A percentile compares a stretch with the other conserved stretches of the same genome.
phyloP scores from a whole-genome alignment of 2,329 filamentous ascomycete species.

The Colletotrichum sp. region DNA sequence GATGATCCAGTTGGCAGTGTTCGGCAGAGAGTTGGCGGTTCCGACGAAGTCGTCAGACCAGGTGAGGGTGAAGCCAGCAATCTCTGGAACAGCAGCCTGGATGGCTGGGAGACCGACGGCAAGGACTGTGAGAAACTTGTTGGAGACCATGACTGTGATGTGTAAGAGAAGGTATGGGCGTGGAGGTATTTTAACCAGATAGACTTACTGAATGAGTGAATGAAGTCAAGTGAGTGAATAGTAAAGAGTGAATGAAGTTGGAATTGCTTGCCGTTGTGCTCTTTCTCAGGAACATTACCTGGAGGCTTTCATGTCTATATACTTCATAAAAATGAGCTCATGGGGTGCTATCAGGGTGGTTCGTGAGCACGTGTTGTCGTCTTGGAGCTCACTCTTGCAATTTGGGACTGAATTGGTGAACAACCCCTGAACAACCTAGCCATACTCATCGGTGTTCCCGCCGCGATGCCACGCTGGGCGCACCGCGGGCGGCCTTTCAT shows the following conservation, averaged over 20 bases:
- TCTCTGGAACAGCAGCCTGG: constrained; percentile 15
- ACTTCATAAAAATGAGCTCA: not conserved
- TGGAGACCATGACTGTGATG: not conserved
- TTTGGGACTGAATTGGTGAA: not conserved
- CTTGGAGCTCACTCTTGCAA: not conserved
- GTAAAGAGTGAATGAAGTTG: not conserved
- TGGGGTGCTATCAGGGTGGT: not conserved
- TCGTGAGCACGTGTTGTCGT: not conserved
- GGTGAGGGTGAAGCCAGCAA: constrained; percentile 24
- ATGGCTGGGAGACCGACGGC: constrained; percentile 1
- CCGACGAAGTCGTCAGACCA: constrained; percentile 40
- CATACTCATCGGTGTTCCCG: not conserved
- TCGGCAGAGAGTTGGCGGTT: constrained; percentile 34
- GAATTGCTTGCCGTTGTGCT: not conserved
- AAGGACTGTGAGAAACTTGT: not conserved
- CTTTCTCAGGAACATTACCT: not conserved
- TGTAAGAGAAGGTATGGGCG: not conserved
- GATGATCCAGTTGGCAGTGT: constrained; percentile 45
- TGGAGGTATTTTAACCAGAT: not conserved
- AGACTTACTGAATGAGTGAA: not conserved
- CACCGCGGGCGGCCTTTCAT: not conserved
- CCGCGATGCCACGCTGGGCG: not conserved
- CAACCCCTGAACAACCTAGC: not conserved
- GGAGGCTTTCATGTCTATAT: not conserved
- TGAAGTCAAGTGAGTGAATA: not conserved